phyloP scores from a whole-genome alignment of 768 basidiomycete species.

The Obba rivulosa region DNA sequence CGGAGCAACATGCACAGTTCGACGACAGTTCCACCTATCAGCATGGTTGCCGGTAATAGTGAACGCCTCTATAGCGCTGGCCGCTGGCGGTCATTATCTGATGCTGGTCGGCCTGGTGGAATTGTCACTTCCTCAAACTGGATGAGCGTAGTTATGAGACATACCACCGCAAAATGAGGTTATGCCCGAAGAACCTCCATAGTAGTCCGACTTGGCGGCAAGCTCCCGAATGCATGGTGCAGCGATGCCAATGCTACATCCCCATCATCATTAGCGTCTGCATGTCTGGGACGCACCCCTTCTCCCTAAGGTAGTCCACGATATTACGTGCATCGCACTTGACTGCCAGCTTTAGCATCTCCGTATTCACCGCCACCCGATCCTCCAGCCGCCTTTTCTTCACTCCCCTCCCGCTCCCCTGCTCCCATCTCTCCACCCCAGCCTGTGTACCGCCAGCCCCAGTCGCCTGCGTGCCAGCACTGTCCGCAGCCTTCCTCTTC shows the following conservation, averaged over 20 bases:
- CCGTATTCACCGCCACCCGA: constrained; percentile 44
- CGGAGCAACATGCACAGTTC: too few relatives aligned
- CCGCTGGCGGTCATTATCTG: too few relatives aligned
- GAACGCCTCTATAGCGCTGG: too few relatives aligned
- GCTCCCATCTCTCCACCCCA: background rate
- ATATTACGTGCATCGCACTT: constrained; percentile 63
- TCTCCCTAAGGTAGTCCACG: constrained; percentile 67
- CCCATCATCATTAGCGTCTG: constrained; percentile 46
- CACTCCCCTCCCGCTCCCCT: background rate
- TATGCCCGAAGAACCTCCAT: too few relatives aligned
- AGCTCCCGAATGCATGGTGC: too few relatives aligned
- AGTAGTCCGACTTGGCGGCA: too few relatives aligned
- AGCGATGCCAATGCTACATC: constrained; percentile 1
- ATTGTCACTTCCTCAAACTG: too few relatives aligned
- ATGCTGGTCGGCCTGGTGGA: too few relatives aligned
- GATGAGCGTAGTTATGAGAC: too few relatives aligned
- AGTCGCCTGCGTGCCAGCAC: background rate
- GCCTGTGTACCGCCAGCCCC: background rate
- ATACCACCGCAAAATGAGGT: too few relatives aligned
- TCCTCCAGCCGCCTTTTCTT: constrained; percentile 59
- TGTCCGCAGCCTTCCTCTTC: constrained; percentile 1
- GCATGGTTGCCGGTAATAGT: too few relatives aligned
- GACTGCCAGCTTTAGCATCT: constrained; percentile 65
- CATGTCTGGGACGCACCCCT: constrained; percentile 70
- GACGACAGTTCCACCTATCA: too few relatives aligned